Conservation (phyloP, 495 filamentous ascomycete species). For the Alectoria sarmentosa region DNA sequence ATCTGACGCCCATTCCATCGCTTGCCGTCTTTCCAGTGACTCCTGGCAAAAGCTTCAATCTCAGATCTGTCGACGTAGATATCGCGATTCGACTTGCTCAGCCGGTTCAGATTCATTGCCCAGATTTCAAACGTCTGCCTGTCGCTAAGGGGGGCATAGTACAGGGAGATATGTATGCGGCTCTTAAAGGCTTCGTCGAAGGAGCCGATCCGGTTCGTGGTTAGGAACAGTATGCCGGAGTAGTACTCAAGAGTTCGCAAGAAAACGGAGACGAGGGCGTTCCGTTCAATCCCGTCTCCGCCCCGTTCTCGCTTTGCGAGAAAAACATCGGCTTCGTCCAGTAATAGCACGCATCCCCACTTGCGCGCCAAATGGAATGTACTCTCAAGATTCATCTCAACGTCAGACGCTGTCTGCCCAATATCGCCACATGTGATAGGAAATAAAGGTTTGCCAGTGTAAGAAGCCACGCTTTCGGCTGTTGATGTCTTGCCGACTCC, state of each 20-base stretch:
- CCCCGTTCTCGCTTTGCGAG: constrained; percentile 41
- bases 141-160: constrained; percentile 8
- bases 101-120: neutral
- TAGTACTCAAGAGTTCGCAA: constrained; percentile 49
- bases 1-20: constrained; percentile 46
- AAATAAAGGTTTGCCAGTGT: constrained; percentile 27
- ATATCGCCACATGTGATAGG: constrained; percentile 28
- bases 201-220: constrained; percentile 42
- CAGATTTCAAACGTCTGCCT: constrained; percentile 10
- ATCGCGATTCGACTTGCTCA: neutral
- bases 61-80: no score
- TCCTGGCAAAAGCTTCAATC: neutral
- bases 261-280: constrained; percentile 37
- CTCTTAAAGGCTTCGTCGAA: constrained; percentile 46
- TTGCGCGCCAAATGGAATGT: constrained; percentile 27
- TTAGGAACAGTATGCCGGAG: constrained; percentile 49
- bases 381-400: constrained; percentile 34
- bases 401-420: constrained; percentile 5
- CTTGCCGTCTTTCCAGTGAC: neutral
- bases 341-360: constrained; percentile 39
- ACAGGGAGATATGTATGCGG: constrained; percentile 38
- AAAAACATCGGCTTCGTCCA: constrained; percentile 67
- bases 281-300: constrained; percentile 29
- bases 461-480: constrained; percentile 33
- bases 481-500: constrained; percentile 34